Evolutionary conservation across 768 basidiomycete genomes (phyloP).

Genomic region (Lanmaoa pseudosensibilis): DNA sequence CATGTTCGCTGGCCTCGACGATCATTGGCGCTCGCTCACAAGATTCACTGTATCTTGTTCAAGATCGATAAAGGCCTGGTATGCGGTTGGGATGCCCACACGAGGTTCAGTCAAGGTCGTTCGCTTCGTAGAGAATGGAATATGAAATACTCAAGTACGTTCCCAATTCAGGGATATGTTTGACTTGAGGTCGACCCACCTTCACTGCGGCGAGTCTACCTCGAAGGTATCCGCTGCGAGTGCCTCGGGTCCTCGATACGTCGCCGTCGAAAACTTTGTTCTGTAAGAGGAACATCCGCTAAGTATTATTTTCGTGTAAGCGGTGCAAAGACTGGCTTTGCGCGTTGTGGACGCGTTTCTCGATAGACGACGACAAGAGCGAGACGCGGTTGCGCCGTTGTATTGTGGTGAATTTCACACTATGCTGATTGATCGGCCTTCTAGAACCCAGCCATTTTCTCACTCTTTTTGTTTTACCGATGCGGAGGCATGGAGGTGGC

Average conservation of each 20-base stretch:
- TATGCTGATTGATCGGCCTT: constrained; percentile 2
- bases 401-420: background rate
- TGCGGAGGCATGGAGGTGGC: background rate
- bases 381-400: background rate
- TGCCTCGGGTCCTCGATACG: no score
- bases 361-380: background rate
- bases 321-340: background rate
- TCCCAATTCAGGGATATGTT: background rate
- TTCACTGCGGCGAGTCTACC: background rate
- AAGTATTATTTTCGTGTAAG: background rate
- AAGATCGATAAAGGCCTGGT: background rate
- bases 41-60: background rate
- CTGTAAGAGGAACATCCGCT: background rate
- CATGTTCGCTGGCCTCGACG: background rate
- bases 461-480: background rate
- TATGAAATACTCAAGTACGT: background rate
- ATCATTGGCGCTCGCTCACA: constrained; percentile 10
- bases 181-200: constrained; percentile 6
- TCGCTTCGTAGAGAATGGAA: background rate
- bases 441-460: background rate
- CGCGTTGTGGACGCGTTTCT: constrained; percentile 3
- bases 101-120: constrained; percentile 11
- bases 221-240: no score
- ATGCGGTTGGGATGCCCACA: background rate
- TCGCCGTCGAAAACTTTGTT: background rate